Conservation (phyloP, 2,329 filamentous ascomycete genomes). For the Cadophora sp. region DNA sequence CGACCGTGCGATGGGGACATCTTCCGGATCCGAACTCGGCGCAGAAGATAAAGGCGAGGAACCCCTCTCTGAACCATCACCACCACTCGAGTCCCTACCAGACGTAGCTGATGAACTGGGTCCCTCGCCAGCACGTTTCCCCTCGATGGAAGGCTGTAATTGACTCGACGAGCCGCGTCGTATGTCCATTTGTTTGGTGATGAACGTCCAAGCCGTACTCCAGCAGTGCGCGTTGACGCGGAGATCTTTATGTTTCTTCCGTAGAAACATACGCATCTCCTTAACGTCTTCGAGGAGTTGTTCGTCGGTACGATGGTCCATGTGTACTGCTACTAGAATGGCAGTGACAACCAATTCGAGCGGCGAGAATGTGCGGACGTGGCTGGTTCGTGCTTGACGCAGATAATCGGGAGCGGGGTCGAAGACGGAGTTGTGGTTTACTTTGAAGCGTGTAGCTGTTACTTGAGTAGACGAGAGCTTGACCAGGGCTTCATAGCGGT, state of each 20-base stretch:
- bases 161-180: neutral
- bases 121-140: neutral
- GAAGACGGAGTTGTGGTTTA: constrained; percentile 41
- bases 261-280: constrained; percentile 43
- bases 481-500: constrained; percentile 44
- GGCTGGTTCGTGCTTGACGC: constrained; percentile 34
- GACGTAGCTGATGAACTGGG: constrained; percentile 4
- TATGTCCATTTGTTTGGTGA: constrained; percentile 33
- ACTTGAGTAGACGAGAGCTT: constrained; percentile 41
- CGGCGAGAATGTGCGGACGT: constrained; percentile 47
- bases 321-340: constrained; percentile 44
- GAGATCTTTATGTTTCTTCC: constrained; percentile 45
- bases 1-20: neutral
- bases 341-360: constrained; percentile 46
- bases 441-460: constrained; percentile 36
- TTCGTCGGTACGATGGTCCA: constrained; percentile 39
- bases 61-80: constrained; percentile 5
- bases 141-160: constrained; percentile 11
- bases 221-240: constrained; percentile 46
- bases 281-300: constrained; percentile 46
- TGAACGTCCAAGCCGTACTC: constrained; percentile 43
- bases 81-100: neutral
- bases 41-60: constrained; percentile 20
- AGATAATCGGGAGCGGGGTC: constrained; percentile 42
- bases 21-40: constrained; percentile 15